Base-by-base conservation (phyloP, 148 eudicot species). In the Arbutus unedo region DNA sequence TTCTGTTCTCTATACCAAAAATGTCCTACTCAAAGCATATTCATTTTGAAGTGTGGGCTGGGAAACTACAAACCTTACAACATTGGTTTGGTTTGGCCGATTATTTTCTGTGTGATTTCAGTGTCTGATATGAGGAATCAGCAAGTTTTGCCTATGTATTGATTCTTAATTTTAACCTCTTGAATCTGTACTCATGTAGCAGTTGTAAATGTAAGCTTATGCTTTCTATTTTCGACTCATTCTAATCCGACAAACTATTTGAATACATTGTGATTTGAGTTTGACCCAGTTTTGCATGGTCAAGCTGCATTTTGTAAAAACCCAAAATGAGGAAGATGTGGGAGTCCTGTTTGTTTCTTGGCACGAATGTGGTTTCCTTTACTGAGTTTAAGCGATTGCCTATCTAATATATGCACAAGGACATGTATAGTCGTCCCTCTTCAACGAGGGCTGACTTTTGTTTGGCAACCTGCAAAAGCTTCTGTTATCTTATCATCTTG, bases 391-490 rank as follows among this genome's bases (percentile, higher is more conserved):
- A 8, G 66, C 25, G 1, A 18, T 47, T 77, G 25, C 66, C 19
- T 16, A 56, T 1, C 48, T 23, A 23, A 1, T 6, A 13, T 25
- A 23, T 15, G 23, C 45, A 31, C 38, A 31, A 31, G 4, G 71
- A 8, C 51, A 59, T 56, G 6, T 0, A 57, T 15, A 57, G 53
- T 56, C 54, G 38, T 41, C 18, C 31, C 80, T 57, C 38, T 78
- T 57, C 16, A 23, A 78, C 31, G n/a, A n/a, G 18, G 38, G 18
- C 38, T 31, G 38, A 78, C 64, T 57, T 56, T 8, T 57, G 68
- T 43, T 77, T 78, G 62, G 53, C 53, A 56, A 59, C 53, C 18
- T 54, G 64, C 79, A 54, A 80, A 48, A 48, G 21, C 4, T 66
- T 45, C 45, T 45, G 18, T 8, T 38, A 59, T 38, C 9, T 50